Conservation (phyloP, 2,329 filamentous ascomycete species). For the Alternaria consortialis region DNA sequence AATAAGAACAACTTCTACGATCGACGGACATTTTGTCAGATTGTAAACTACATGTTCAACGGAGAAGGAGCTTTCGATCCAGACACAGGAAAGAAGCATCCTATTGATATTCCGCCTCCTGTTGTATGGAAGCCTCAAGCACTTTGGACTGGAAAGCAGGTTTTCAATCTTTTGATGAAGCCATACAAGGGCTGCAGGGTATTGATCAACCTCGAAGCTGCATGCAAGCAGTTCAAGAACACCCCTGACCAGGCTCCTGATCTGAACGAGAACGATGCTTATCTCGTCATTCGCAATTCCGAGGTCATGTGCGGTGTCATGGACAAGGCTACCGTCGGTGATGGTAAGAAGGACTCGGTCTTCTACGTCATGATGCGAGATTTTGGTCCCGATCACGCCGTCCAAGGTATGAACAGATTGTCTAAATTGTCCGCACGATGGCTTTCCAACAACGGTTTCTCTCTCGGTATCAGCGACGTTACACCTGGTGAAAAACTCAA, state of each 20-base stretch:
- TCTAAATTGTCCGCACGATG: conserved; percentile 89
- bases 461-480: conserved; percentile 94
- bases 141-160: conserved; percentile 96
- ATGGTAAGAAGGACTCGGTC: conserved; percentile 96
- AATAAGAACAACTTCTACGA: conserved; percentile 94
- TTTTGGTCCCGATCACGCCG: conserved; percentile 88
- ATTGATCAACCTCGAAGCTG: conserved; percentile 89
- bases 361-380: conserved; percentile 97
- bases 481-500: conserved; percentile 79
- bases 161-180: conserved; percentile 91
- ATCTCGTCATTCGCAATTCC: conserved; percentile 92
- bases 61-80: conserved; percentile 64
- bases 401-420: conserved; percentile 90
- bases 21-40: conserved; percentile 84
- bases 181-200: conserved; percentile 87
- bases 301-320: conserved; percentile 97
- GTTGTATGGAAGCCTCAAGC: conserved; percentile 84
- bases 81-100: conserved; percentile 60
- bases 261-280: conserved; percentile 77
- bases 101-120: conserved; percentile 86
- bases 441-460: conserved; percentile 91
- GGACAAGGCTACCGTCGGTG: conserved; percentile 98
- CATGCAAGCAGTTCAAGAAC: conserved; percentile 82
- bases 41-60: conserved; percentile 94
- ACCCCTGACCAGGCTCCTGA: conserved; percentile 75